phyloP scores from a whole-genome alignment of 2,329 filamentous ascomycete genomes.

The Dactylonectria estremocensis region DNA sequence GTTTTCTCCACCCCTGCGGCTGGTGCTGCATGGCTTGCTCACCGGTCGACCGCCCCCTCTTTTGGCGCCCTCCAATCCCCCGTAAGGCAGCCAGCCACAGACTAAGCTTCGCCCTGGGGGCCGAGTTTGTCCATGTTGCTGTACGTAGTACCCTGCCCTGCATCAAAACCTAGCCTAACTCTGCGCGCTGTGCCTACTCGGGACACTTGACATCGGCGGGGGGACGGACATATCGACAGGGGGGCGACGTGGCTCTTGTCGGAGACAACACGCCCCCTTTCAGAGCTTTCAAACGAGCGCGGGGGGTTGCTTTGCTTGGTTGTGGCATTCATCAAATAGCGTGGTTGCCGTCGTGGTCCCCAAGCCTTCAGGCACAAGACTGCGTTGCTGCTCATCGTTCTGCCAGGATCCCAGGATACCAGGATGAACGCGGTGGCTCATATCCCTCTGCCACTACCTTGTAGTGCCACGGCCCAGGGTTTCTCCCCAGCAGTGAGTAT shows the following conservation, averaged over 20 bases:
- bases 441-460: neutral
- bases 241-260: constrained; percentile 47
- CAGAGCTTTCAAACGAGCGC: constrained; percentile 13
- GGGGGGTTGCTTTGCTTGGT: constrained; percentile 16
- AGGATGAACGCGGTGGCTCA: neutral
- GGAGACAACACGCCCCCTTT: constrained; percentile 39
- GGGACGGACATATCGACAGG: constrained; percentile 29
- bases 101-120: constrained; percentile 2
- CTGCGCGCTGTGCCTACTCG: constrained; percentile 22
- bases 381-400: neutral
- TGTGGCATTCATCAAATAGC: neutral
- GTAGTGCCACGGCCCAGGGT: constrained; percentile 1
- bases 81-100: neutral
- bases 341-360: constrained; percentile 27
- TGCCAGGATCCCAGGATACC: neutral
- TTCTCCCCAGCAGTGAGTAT: neutral
- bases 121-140: constrained; percentile 10
- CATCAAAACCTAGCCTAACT: constrained; percentile 25
- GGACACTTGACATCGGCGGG: constrained; percentile 29
- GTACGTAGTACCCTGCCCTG: constrained; percentile 22
- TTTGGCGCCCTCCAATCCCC: constrained; percentile 33
- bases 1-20: constrained; percentile 41
- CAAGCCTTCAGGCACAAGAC: constrained; percentile 24
- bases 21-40: constrained; percentile 42
- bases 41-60: constrained; percentile 42